These are phyloP conservation scores for Saksenaea oblongispora DNA, from an alignment of 371 early-diverging fungal genomes.

Conservation along the genomic window DNA sequence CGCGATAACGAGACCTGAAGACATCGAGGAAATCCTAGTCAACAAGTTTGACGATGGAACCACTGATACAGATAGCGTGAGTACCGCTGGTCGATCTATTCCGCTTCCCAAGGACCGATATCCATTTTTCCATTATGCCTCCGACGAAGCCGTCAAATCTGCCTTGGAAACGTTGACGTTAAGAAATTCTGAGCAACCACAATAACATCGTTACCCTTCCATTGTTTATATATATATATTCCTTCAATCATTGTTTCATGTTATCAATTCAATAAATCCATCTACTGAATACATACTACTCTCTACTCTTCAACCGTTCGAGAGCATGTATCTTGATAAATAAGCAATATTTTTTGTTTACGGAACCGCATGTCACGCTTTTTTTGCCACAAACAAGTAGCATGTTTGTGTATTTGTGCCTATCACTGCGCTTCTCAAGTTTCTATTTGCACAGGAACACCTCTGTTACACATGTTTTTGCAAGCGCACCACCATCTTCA, in stretches of 20 bases:
- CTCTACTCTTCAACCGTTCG: too few species aligned
- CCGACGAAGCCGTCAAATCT: conserved; percentile 47
- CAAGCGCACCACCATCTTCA: too few species aligned
- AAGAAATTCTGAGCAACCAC: background rate
- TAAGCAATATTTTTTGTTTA: too few species aligned
- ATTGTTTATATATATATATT: background rate
- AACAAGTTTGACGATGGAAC: background rate
- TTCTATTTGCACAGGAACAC: too few species aligned
- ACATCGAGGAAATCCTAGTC: background rate
- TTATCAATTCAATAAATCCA: too few species aligned
- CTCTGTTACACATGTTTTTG: too few species aligned
- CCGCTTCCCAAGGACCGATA: conserved; percentile 39
- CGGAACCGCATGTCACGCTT: too few species aligned
- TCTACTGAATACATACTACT: too few species aligned
- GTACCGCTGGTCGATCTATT: conserved; percentile 27
- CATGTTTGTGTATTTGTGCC: too few species aligned
- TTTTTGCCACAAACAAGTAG: too few species aligned
- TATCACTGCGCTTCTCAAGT: too few species aligned
- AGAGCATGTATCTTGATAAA: too few species aligned
- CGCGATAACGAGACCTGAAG: background rate
- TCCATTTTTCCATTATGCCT: conserved; percentile 54
- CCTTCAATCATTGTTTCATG: background rate
- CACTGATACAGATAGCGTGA: conserved; percentile 16
- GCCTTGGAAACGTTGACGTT: conserved; percentile 20
- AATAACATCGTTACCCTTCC: background rate